These are phyloP conservation scores for Saccharomycopsis vini DNA, from an alignment of 805 yeast genomes.

Conservation along the genomic window DNA sequence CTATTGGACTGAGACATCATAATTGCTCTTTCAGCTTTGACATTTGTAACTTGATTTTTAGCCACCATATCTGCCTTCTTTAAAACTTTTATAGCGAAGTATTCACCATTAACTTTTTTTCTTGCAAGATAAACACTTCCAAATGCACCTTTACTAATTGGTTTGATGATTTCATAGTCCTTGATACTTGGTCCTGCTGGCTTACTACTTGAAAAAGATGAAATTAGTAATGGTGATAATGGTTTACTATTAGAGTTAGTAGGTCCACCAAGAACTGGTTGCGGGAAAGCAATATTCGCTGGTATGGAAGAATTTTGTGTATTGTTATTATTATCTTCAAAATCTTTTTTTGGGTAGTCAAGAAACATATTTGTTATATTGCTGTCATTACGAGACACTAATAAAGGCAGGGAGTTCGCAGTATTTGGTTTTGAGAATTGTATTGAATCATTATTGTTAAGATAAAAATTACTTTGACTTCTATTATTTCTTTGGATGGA, in stretches of 20 bases:
- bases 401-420: conserved; percentile 43
- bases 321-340: conserved; percentile 1
- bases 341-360: conserved; percentile 13
- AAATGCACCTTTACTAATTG: conserved; percentile 95
- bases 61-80: conserved; percentile 94
- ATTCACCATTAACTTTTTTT: conserved; percentile 81
- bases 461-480: conserved; percentile 14
- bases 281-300: conserved; percentile 17
- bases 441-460: conserved; percentile 23
- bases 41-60: conserved; percentile 91
- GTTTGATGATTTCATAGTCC: conserved; percentile 86
- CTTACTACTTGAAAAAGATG: conserved; percentile 46
- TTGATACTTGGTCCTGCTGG: conserved; percentile 60
- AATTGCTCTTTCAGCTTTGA: conserved; percentile 92
- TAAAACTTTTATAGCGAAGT: conserved; percentile 87
- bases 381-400: conserved; percentile 30
- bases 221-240: conserved; percentile 68
- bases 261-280: no score
- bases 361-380: conserved; percentile 12
- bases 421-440: conserved; percentile 16
- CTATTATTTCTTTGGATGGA: conserved; percentile 46
- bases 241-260: conserved; percentile 39
- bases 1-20: conserved; percentile 94
- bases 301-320: no score
- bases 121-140: conserved; percentile 89